Base-by-base conservation (phyloP, 2,329 filamentous ascomycete species). In the Arthrobotrys entomopaga region DNA sequence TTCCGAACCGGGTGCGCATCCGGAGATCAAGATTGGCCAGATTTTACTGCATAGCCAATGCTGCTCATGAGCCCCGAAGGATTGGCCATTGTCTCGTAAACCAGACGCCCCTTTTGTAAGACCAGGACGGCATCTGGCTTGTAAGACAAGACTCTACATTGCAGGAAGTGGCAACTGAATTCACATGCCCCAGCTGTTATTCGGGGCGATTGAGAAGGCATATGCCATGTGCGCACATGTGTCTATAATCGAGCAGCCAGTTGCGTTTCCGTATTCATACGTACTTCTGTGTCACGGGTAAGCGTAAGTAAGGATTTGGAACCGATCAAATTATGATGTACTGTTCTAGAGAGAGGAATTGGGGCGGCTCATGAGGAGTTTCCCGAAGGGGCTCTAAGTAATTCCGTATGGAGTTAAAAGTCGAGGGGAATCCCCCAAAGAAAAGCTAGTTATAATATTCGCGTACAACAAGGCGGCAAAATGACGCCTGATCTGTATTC, bases 361-460 rank as follows among this genome's bases (percentile, higher is more conserved):
- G 42, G 13, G 42, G 13, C 1, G 42, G 13, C 1, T n/a, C 6
- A 6, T 19, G 15, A 46, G 5, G 11, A 13, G 15, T 19, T 6
- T 15, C 42, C n/a, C n/a, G n/a, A n/a, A n/a, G 42, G 13, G 16
- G 1, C 3, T 46, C 13, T 46, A n/a, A 46, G 6, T 13, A 46
- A 46, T 5, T 46, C 15, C 11, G 6, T 46, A 16, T 46, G 42
- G n/a, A 46, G 42, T 5, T 46, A 13, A 13, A 5, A 46, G 42
- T 19, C 7, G 42, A 15, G 42, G 42, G 5, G 42, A 6, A 10
- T 19, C 15, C 11, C 42, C 42, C 6, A 46, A 19, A 46, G 15
- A 46, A 19, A 46, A 84, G 69, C 83, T 84, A 16, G 85, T 83
- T 38, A 86, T 80, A 65, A 86, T 82, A 77, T 87, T 85, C 34